Conservation (phyloP, 139 green algal species). For the Closterium sp. region DNA sequence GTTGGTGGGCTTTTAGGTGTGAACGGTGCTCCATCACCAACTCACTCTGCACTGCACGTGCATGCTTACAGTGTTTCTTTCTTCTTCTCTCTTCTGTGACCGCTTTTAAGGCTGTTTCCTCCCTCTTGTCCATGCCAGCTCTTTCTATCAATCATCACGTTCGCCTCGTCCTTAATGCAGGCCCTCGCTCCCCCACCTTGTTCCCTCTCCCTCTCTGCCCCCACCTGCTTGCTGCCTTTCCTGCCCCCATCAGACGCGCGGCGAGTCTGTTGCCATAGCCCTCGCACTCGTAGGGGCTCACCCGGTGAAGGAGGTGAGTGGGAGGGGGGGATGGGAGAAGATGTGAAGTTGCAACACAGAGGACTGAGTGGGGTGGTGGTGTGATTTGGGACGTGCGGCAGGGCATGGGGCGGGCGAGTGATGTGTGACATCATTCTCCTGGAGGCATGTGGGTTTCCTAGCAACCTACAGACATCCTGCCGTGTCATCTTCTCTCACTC, state of each 20-base stretch:
- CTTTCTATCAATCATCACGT: not conserved
- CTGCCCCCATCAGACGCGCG: slow-evolving; percentile 67
- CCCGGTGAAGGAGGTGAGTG: slow-evolving; percentile 63
- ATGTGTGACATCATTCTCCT: not conserved
- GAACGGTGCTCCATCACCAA: too few relatives aligned
- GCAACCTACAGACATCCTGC: not conserved
- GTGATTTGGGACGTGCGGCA: not conserved
- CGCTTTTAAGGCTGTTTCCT: too few relatives aligned
- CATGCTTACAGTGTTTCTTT: not conserved
- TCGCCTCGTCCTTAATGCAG: not conserved
- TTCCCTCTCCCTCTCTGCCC: not conserved
- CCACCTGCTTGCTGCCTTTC: not conserved
- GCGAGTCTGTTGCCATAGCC: slow-evolving; percentile 70
- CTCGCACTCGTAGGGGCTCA: slow-evolving; percentile 80
- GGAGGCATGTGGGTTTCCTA: not conserved
- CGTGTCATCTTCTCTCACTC: not conserved
- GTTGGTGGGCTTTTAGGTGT: not conserved
- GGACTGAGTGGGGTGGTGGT: too few relatives aligned
- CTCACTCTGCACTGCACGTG: too few relatives aligned
- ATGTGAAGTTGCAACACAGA: not conserved
- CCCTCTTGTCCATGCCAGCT: too few relatives aligned
- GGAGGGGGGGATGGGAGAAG: not conserved
- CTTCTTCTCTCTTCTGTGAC: not conserved
- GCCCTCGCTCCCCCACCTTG: not conserved
- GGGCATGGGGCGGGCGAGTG: slow-evolving; percentile 13